Conservation (phyloP, 495 filamentous ascomycete species). For the Aspergillus campestris region DNA sequence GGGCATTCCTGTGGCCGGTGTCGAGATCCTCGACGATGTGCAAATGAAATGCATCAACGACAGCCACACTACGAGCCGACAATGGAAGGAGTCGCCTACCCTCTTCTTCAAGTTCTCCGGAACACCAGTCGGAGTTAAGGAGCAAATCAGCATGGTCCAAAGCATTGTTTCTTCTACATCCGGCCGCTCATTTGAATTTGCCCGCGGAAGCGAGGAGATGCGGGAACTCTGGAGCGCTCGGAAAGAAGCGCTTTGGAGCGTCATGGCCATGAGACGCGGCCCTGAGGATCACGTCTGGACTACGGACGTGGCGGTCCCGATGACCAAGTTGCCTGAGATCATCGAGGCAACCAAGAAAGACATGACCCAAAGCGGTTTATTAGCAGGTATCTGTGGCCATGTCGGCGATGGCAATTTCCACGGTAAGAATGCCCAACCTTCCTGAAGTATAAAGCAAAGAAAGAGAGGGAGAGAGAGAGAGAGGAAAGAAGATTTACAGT, state of each 20-base stretch:
- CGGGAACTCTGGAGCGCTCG: slow-evolving; percentile 53
- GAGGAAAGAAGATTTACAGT: no score
- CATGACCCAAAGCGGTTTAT: slow-evolving; percentile 45
- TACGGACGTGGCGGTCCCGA: slow-evolving; percentile 59
- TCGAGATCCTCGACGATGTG: slow-evolving; percentile 58
- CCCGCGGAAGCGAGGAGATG: slow-evolving; percentile 46
- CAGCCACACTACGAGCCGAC: slow-evolving; percentile 42
- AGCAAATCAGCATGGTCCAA: slow-evolving; percentile 51
- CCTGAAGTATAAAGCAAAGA: background rate
- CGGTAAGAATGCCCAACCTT: slow-evolving; percentile 25
- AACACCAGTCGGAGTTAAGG: slow-evolving; percentile 48
- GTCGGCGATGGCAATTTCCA: slow-evolving; percentile 63
- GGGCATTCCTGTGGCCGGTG: slow-evolving; percentile 54
- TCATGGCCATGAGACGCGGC: slow-evolving; percentile 47
- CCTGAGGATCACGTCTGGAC: slow-evolving; percentile 56
- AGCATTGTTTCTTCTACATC: slow-evolving; percentile 43
- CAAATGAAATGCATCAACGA: slow-evolving; percentile 61
- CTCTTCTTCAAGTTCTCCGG: slow-evolving; percentile 61
- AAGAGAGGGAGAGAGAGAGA: no score
- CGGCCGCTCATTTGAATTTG: slow-evolving; percentile 51
- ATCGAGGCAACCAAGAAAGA: slow-evolving; percentile 55
- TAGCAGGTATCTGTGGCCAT: slow-evolving; percentile 58
- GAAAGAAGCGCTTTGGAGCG: slow-evolving; percentile 52
- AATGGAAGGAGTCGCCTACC: slow-evolving; percentile 54
- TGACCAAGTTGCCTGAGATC: slow-evolving; percentile 52